A percentile compares a stretch with the other conserved stretches of the same genome.
phyloP scores from a whole-genome alignment of 208 protist genomes.

The Trypanosoma lewisi region DNA sequence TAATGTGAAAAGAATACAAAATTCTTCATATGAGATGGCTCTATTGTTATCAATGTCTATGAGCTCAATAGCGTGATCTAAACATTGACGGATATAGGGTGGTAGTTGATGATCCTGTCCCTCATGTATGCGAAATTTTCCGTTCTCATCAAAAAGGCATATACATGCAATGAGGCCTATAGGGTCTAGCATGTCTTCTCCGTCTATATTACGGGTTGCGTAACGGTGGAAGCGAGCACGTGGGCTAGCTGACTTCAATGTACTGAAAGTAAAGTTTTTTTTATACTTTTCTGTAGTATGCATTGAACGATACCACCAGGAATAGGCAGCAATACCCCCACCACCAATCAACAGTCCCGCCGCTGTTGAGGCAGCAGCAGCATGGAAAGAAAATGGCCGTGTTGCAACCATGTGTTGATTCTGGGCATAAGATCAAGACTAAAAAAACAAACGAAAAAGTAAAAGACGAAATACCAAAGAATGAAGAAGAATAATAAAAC shows the following conservation, averaged over 20 bases:
- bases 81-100: not conserved
- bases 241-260: not conserved
- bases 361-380: not conserved
- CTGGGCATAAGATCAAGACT: not conserved
- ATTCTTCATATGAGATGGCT: constrained; percentile 62
- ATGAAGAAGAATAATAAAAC: not conserved
- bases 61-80: constrained; percentile 34
- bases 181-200: constrained; percentile 6
- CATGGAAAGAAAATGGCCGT: not conserved
- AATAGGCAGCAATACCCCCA: not conserved
- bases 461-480: not conserved
- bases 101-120: not conserved
- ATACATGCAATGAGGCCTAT: constrained; percentile 22
- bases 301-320: not conserved
- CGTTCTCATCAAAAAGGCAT: constrained; percentile 19
- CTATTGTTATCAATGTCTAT: constrained; percentile 52
- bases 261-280: too few relatives aligned
- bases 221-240: constrained; percentile 15
- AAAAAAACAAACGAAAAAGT: constrained; percentile 2
- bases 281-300: not conserved
- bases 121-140: not conserved
- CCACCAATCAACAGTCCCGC: not conserved
- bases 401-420: not conserved
- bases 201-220: constrained; percentile 5
- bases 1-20: constrained; percentile 68